These are phyloP conservation scores for Venturia pyrina DNA, from an alignment of 2,329 filamentous ascomycete genomes.

Conservation along the genomic window DNA sequence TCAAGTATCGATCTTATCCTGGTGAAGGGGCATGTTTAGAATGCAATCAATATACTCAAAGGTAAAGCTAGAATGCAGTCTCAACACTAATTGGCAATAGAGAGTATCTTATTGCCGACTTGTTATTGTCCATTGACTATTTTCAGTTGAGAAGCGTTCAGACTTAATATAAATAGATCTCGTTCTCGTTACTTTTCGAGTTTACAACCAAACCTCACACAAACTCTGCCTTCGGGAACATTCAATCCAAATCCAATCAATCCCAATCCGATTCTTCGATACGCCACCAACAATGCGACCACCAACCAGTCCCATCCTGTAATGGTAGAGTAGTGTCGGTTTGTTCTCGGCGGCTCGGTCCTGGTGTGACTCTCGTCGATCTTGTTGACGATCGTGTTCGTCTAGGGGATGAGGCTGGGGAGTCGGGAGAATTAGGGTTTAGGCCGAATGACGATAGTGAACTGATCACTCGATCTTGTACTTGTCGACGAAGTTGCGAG, in stretches of 20 bases:
- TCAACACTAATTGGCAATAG: neutral
- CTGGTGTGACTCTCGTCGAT: no score
- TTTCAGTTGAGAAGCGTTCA: neutral
- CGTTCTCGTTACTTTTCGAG: neutral
- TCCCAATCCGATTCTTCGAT: neutral
- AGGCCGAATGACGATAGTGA: no score
- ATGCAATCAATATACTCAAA: neutral
- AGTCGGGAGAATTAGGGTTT: no score
- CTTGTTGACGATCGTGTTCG: no score
- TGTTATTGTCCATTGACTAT: neutral
- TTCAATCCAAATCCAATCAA: neutral
- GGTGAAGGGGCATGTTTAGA: neutral
- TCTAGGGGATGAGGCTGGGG: no score
- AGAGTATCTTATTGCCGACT: neutral
- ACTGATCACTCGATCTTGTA: no score
- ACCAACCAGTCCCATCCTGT: neutral
- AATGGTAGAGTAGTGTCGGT: no score
- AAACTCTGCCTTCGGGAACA: neutral
- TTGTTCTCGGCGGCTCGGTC: no score
- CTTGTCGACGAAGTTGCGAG: no score
- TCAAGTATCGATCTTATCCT: neutral
- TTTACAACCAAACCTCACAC: neutral
- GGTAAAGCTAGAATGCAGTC: neutral
- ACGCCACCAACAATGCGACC: neutral
- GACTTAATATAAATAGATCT: neutral